Evolutionary conservation across 2,329 filamentous ascomycete species (phyloP), one percentile per base, ranked within the genome.

Genomic region (Aureobasidium sp.): DNA sequence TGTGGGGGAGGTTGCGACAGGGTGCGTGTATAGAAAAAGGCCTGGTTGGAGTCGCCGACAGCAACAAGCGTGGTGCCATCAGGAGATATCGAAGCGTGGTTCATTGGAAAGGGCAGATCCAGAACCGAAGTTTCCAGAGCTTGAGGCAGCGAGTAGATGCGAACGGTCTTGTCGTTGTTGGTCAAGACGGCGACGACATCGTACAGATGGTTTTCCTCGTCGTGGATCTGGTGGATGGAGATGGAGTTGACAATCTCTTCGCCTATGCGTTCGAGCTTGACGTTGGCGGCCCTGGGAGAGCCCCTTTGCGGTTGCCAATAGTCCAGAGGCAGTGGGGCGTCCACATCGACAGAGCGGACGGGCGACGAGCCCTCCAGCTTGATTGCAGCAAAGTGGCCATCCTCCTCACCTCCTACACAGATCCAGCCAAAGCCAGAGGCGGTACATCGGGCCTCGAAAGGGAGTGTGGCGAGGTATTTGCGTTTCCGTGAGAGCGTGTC

Each of bases 81-180:
- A 0, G 93, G 94, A 7, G 93, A 97, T 58, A 99, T 87, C n/a
- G 92, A 85, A 37, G 92, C 90, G 70, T 95, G 91, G 70, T 99
- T 99, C 78, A 97, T 93, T 66, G 87, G 89, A 71, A 93, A 89
- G 5, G 89, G 87, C 66, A 96, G 87, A 4, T 84, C 81, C 59
- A 97, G 78, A 47, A 86, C 82, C 61, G 89, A 85, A 25, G 95
- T 76, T 39, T 88, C 80, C 64, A 88, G 80, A 15, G 85, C 83
- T 58, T 87, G 84, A 31, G 83, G 79, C 22, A 97, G 78, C 53
- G 87, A 88, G 71, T 95, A 90, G n/a, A 97, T 77, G 31, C 88
- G 87, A 62, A 97, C 89, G 1, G 89, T 91, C 72, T 87, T 88
- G 76, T 97, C 94, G 72, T 99, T 99, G 76, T 97, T 97, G 49